phyloP scores from a whole-genome alignment of 1,284 basidiomycete genomes.

The Gomphus bonarii region DNA sequence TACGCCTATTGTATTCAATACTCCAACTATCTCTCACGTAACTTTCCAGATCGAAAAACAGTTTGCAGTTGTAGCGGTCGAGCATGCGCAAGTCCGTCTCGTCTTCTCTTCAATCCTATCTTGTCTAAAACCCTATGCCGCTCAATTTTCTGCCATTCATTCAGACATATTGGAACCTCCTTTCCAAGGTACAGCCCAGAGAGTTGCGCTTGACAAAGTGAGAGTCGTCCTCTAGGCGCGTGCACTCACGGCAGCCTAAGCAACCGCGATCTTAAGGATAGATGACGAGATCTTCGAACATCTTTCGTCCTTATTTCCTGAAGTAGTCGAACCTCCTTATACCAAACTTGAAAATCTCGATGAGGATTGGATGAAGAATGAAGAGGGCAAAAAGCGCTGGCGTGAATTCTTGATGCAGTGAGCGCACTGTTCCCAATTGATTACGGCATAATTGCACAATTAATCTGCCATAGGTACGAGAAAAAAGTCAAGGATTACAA shows the following conservation, averaged over 20 bases:
- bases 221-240: slow-evolving; percentile 15
- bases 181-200: slow-evolving; percentile 73
- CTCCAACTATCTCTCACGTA: slow-evolving; percentile 9
- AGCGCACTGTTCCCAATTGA: slow-evolving; percentile 23
- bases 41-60: slow-evolving; percentile 85
- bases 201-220: slow-evolving; percentile 78
- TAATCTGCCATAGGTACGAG: slow-evolving; percentile 49
- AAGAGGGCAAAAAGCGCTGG: slow-evolving; percentile 88
- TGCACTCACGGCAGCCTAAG: background rate
- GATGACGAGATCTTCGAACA: slow-evolving; percentile 91
- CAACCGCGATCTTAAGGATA: slow-evolving; percentile 36
- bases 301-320: slow-evolving; percentile 74
- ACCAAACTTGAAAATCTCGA: slow-evolving; percentile 67
- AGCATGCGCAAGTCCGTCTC: slow-evolving; percentile 76
- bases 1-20: slow-evolving; percentile 25
- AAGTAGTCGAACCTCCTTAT: slow-evolving; percentile 57
- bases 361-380: slow-evolving; percentile 93
- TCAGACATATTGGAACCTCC: slow-evolving; percentile 95
- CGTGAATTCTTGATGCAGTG: slow-evolving; percentile 81
- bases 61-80: slow-evolving; percentile 96
- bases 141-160: background rate
- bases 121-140: background rate
- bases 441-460: no score
- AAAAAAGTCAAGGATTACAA: slow-evolving; percentile 89
- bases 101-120: background rate